Evolutionary conservation across 495 filamentous ascomycete genomes (phyloP).

Genomic region (Gamarada debralockiae): DNA sequence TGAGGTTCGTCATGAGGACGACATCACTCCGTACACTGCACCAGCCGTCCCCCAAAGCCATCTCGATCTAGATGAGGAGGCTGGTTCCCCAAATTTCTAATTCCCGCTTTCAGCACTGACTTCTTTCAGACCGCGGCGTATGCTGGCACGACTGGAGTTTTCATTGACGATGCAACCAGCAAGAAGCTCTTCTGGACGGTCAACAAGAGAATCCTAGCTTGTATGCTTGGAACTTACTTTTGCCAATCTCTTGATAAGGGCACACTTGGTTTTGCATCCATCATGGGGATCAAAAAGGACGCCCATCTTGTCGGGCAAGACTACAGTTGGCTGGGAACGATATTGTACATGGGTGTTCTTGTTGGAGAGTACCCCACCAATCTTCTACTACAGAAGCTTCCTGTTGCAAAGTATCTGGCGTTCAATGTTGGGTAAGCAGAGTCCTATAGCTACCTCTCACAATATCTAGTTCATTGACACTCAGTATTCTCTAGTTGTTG

Average conservation of each 20-base stretch:
- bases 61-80: no score
- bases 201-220: slow-evolving; percentile 22
- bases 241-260: slow-evolving; percentile 32
- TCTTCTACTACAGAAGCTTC: slow-evolving; percentile 54
- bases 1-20: no score
- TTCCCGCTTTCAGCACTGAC: no score
- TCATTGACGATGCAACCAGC: slow-evolving; percentile 42
- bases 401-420: slow-evolving; percentile 55
- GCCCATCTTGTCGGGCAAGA: slow-evolving; percentile 40
- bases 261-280: slow-evolving; percentile 48
- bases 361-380: slow-evolving; percentile 42
- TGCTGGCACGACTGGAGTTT: not conserved
- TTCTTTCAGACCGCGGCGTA: slow-evolving; percentile 9
- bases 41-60: no score
- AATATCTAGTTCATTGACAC: slow-evolving; percentile 15
- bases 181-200: slow-evolving; percentile 31
- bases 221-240: slow-evolving; percentile 24
- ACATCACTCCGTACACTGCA: no score
- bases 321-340: slow-evolving; percentile 33
- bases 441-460: not conserved
- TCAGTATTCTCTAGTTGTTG: slow-evolving; percentile 54
- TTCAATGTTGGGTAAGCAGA: slow-evolving; percentile 40
- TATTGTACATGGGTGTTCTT: slow-evolving; percentile 60
- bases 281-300: slow-evolving; percentile 50
- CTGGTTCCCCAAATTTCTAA: no score